phyloP scores from a whole-genome alignment of 2,329 filamentous ascomycete species.

The Dothidotthia symphoricarpi region DNA sequence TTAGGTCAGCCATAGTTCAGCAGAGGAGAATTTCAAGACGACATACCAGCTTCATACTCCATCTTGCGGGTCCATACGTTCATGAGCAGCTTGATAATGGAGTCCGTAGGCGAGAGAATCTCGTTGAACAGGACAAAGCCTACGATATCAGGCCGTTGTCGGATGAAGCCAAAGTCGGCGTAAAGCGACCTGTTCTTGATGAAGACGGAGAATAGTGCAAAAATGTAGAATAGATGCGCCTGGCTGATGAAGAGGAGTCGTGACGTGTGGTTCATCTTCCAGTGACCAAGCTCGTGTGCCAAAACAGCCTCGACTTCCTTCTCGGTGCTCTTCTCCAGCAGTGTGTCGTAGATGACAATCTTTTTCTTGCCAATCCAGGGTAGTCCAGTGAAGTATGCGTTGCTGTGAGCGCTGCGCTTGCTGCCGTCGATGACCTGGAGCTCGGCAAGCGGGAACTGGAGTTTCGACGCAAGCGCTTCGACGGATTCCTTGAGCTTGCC shows the following conservation, averaged over 20 bases:
- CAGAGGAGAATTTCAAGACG: not conserved
- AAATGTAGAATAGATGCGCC: constrained; percentile 95
- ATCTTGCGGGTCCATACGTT: constrained; percentile 92
- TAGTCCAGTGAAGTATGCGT: constrained; percentile 93
- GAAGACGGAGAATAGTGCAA: constrained; percentile 93
- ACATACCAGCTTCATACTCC: constrained; percentile 83
- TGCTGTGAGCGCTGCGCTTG: constrained; percentile 84
- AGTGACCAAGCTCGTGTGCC: constrained; percentile 94
- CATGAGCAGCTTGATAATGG: constrained; percentile 91
- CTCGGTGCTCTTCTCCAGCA: constrained; percentile 91
- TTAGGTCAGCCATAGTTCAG: constrained; percentile 9
- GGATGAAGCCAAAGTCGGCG: constrained; percentile 82
- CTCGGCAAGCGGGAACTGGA: constrained; percentile 89
- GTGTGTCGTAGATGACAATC: constrained; percentile 97
- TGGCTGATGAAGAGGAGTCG: constrained; percentile 77
- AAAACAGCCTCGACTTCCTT: constrained; percentile 93
- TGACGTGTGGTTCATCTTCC: constrained; percentile 93
- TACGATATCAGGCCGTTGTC: constrained; percentile 85
- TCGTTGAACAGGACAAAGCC: constrained; percentile 98
- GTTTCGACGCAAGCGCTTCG: constrained; percentile 74
- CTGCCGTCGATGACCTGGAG: constrained; percentile 93
- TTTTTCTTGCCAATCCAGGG: constrained; percentile 92
- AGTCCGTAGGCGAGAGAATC: constrained; percentile 90
- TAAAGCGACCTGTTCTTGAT: constrained; percentile 94
- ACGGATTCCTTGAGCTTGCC: constrained; percentile 85